These are phyloP conservation scores for Drosera spatulata DNA, from an alignment of 179 eudicot species.

Conservation along the genomic window DNA sequence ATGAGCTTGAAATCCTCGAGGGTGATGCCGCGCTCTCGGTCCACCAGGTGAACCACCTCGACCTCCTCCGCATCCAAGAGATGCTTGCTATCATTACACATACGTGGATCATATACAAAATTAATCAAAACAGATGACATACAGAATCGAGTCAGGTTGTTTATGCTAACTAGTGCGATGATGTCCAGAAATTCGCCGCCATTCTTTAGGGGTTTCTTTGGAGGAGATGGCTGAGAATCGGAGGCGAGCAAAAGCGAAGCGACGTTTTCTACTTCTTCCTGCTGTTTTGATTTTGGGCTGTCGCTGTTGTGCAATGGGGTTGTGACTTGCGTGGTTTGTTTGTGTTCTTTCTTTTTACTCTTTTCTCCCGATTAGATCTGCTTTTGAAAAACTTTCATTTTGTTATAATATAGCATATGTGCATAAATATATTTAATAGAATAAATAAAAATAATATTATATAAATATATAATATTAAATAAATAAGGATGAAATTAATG, in stretches of 20 bases:
- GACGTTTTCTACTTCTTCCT: neutral
- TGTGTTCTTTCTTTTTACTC: too few species aligned
- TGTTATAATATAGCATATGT: too few species aligned
- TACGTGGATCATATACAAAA: conserved; percentile 2
- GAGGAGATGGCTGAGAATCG: too few species aligned
- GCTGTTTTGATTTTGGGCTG: too few species aligned
- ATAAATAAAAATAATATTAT: too few species aligned
- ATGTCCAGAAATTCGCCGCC: conserved; percentile 98
- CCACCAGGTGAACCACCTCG: conserved; percentile 65
- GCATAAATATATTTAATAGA: too few species aligned
- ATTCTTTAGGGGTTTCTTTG: conserved; percentile 9
- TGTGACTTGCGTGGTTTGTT: too few species aligned
- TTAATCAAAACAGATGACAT: neutral
- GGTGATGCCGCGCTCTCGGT: conserved; percentile 70
- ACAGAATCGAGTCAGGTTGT: neutral
- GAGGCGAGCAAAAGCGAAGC: neutral
- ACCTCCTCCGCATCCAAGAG: conserved; percentile 76
- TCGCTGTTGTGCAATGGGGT: too few species aligned
- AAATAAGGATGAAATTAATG: too few species aligned
- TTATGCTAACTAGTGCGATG: conserved; percentile 62
- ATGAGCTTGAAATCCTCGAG: conserved; percentile 85
- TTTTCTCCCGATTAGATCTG: too few species aligned
- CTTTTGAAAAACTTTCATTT: too few species aligned
- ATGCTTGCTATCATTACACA: conserved; percentile 37
- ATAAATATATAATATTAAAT: too few species aligned